Percentiles rank a stretch among this genome's conserved stretches.
Evolutionary conservation across 768 basidiomycete genomes (phyloP).

Genomic region (Mycena amicta): DNA sequence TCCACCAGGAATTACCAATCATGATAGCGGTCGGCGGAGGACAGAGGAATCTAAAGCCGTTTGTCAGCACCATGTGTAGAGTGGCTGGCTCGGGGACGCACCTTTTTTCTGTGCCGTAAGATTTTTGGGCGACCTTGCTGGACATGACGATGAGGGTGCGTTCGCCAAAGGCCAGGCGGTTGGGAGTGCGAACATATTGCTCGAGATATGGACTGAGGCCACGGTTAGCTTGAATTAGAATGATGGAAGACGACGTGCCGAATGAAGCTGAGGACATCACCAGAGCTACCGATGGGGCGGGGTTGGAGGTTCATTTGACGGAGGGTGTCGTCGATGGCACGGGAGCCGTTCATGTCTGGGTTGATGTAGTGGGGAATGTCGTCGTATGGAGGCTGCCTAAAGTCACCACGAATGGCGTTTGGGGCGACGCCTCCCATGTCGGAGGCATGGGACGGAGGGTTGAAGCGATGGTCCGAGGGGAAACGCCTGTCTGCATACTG

Average conservation of each 20-base stretch:
- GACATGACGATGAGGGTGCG: slow-evolving; percentile 96
- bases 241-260: slow-evolving; percentile 46
- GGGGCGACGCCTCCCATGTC: slow-evolving; percentile 72
- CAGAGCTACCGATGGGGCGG: slow-evolving; percentile 61
- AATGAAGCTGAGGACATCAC: slow-evolving; percentile 80
- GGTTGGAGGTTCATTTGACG: slow-evolving; percentile 66
- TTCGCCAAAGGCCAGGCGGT: slow-evolving; percentile 89
- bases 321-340: slow-evolving; percentile 62
- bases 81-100: slow-evolving; percentile 27
- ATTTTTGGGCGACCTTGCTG: slow-evolving; percentile 97
- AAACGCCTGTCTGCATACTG: slow-evolving; percentile 67
- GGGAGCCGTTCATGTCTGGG: slow-evolving; percentile 50
- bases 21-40: slow-evolving; percentile 93
- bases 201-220: slow-evolving; percentile 72
- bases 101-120: slow-evolving; percentile 96
- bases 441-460: slow-evolving; percentile 51
- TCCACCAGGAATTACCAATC: slow-evolving; percentile 96
- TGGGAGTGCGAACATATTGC: slow-evolving; percentile 81
- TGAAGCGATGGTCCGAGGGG: slow-evolving; percentile 55
- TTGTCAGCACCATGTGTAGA: slow-evolving; percentile 18
- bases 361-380: slow-evolving; percentile 62
- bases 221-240: slow-evolving; percentile 15
- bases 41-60: slow-evolving; percentile 72
- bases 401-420: slow-evolving; percentile 62
- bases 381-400: slow-evolving; percentile 54